A percentile compares a stretch with the other conserved stretches of the same genome.
These are phyloP conservation scores for Cercospora berteroae DNA, from an alignment of 2,329 filamentous ascomycete species.

Conservation along the genomic window DNA sequence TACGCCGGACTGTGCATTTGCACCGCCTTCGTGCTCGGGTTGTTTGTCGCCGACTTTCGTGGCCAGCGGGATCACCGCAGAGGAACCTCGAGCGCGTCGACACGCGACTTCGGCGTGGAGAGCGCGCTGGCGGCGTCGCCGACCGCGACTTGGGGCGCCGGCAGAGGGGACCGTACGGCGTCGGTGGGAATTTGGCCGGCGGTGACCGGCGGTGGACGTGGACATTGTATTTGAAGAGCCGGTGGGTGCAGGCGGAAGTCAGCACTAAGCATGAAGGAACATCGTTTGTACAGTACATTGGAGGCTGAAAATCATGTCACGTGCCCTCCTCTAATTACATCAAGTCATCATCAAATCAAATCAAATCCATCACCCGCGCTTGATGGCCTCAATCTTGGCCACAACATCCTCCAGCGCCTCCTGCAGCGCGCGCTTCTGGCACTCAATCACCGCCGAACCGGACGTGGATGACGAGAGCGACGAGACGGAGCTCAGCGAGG, in stretches of 20 bases:
- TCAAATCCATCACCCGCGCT: neutral
- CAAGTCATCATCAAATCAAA: neutral
- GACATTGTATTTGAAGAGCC: neutral
- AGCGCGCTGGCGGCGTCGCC: neutral
- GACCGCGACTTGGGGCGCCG: neutral
- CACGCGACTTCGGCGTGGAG: too few species aligned
- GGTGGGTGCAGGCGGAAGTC: neutral
- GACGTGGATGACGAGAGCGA: neutral
- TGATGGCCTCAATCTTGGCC: neutral
- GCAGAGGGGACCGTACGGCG: neutral
- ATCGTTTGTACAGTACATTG: neutral
- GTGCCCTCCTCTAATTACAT: neutral
- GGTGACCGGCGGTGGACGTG: neutral
- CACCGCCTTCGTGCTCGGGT: neutral
- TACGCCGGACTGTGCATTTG: neutral
- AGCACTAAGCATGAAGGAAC: neutral
- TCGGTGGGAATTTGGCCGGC: neutral
- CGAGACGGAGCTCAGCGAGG: neutral
- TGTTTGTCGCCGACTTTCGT: neutral
- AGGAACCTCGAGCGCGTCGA: neutral
- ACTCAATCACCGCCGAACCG: neutral
- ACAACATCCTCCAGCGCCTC: neutral
- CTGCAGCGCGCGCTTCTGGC: conserved; percentile 3
- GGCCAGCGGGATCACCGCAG: neutral
- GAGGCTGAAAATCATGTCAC: neutral